Evolutionary conservation across 352 stramenopile species (phyloP).

Genomic region (Pythium sp.): DNA sequence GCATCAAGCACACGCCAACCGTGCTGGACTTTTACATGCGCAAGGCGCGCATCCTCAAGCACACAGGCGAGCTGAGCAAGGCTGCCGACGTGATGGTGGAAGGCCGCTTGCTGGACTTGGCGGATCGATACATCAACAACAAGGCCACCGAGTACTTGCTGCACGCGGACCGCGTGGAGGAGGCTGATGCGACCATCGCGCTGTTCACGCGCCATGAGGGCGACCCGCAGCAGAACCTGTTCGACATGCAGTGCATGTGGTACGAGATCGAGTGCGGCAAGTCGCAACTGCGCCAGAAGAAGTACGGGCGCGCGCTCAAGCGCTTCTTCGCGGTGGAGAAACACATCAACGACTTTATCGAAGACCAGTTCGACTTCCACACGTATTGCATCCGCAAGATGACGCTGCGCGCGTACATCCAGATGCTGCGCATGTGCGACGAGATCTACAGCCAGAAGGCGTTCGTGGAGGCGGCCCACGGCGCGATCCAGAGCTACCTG

Average conservation of each 20-base stretch:
- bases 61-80: slow-evolving; percentile 86
- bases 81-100: slow-evolving; percentile 92
- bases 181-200: slow-evolving; percentile 93
- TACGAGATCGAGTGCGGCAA: slow-evolving; percentile 93
- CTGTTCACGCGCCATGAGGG: slow-evolving; percentile 97
- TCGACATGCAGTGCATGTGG: slow-evolving; percentile 99
- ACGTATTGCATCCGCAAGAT: slow-evolving; percentile 98
- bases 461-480: slow-evolving; percentile 87
- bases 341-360: slow-evolving; percentile 97
- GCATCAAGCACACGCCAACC: slow-evolving; percentile 90
- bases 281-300: slow-evolving; percentile 56
- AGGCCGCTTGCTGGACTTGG: slow-evolving; percentile 93
- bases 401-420: slow-evolving; percentile 95
- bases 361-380: slow-evolving; percentile 99
- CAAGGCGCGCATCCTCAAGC: slow-evolving; percentile 93
- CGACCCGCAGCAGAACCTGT: slow-evolving; percentile 96
- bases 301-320: slow-evolving; percentile 90
- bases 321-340: slow-evolving; percentile 95
- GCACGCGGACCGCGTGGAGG: slow-evolving; percentile 88
- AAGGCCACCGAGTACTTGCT: slow-evolving; percentile 98
- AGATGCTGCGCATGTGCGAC: slow-evolving; percentile 94
- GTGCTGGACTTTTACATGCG: slow-evolving; percentile 94
- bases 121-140: slow-evolving; percentile 99
- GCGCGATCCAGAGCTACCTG: slow-evolving; percentile 90
- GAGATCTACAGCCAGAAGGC: slow-evolving; percentile 87